A percentile compares a stretch with the other conserved stretches of the same genome.
These are phyloP conservation scores for Boletus sp. DNA, from an alignment of 768 basidiomycete genomes.

Conservation along the genomic window DNA sequence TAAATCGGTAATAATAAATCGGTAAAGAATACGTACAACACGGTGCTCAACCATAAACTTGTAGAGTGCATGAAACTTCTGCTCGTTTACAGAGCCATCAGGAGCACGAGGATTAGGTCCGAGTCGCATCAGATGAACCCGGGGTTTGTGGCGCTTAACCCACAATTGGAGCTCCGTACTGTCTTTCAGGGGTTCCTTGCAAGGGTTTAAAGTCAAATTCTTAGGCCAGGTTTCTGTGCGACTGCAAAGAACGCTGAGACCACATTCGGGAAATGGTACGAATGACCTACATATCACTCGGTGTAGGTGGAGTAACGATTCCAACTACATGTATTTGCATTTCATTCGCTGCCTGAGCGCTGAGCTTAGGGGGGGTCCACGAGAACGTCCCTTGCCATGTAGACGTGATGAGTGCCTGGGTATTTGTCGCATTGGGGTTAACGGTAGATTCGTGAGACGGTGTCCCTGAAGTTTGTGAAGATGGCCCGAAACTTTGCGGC, in stretches of 20 bases:
- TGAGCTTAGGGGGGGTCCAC: conserved; percentile 37
- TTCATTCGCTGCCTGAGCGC: conserved; percentile 36
- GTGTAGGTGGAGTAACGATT: conserved; percentile 15
- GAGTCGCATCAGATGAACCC: conserved; percentile 42
- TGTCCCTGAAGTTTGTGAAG: conserved; percentile 18
- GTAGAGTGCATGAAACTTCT: conserved; percentile 40
- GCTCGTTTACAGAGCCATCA: conserved; percentile 41
- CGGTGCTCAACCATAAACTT: conserved; percentile 41
- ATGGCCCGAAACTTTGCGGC: conserved; percentile 17
- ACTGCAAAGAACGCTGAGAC: conserved; percentile 32
- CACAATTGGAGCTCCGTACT: conserved; percentile 42
- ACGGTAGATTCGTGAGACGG: conserved; percentile 8
- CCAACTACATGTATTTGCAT: conserved; percentile 39
- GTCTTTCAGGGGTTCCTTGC: conserved; percentile 41
- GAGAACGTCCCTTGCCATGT: conserved; percentile 49
- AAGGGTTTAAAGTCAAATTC: conserved; percentile 38
- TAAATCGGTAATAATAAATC: not conserved
- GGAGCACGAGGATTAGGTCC: conserved; percentile 27
- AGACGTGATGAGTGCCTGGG: not conserved
- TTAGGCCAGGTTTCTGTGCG: conserved; percentile 53
- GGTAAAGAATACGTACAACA: conserved; percentile 38
- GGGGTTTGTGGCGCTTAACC: conserved; percentile 39
- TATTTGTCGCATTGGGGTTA: conserved; percentile 1
- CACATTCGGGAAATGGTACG: not conserved
- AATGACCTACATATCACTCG: conserved; percentile 34